Evolutionary conservation across 768 basidiomycete species (phyloP).

Genomic region (Roridomyces roridus): DNA sequence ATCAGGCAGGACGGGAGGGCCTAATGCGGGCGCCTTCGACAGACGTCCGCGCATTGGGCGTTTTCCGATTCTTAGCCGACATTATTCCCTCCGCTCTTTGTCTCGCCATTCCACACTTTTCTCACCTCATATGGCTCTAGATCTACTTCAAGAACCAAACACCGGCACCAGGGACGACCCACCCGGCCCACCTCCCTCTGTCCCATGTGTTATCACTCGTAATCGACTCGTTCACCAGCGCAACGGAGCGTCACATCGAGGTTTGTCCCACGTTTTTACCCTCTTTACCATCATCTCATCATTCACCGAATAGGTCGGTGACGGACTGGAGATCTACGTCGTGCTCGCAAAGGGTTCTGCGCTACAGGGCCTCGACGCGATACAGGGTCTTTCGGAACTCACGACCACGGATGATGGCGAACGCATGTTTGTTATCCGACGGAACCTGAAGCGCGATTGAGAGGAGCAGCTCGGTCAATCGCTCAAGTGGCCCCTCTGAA

Average conservation of each 20-base stretch:
- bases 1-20: not conserved
- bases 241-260: slow-evolving; percentile 98
- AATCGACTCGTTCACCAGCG: slow-evolving; percentile 95
- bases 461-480: not conserved
- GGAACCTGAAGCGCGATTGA: slow-evolving; percentile 87
- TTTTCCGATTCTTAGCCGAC: slow-evolving; percentile 22
- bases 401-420: slow-evolving; percentile 67
- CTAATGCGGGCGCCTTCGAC: not conserved
- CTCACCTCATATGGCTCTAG: slow-evolving; percentile 50
- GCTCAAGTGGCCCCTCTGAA: not conserved
- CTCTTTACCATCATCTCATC: not conserved
- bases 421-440: slow-evolving; percentile 75
- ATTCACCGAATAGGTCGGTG: slow-evolving; percentile 72
- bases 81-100: slow-evolving; percentile 21
- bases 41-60: not conserved
- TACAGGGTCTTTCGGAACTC: slow-evolving; percentile 68
- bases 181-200: slow-evolving; percentile 85
- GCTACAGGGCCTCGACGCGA: slow-evolving; percentile 60
- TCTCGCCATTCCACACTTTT: not conserved
- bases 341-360: slow-evolving; percentile 75
- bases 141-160: slow-evolving; percentile 98
- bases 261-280: slow-evolving; percentile 45
- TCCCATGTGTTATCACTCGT: slow-evolving; percentile 83
- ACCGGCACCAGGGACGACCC: slow-evolving; percentile 70
- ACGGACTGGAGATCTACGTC: slow-evolving; percentile 92